phyloP scores from a whole-genome alignment of 768 basidiomycete species.

The Trametes gibbosa region DNA sequence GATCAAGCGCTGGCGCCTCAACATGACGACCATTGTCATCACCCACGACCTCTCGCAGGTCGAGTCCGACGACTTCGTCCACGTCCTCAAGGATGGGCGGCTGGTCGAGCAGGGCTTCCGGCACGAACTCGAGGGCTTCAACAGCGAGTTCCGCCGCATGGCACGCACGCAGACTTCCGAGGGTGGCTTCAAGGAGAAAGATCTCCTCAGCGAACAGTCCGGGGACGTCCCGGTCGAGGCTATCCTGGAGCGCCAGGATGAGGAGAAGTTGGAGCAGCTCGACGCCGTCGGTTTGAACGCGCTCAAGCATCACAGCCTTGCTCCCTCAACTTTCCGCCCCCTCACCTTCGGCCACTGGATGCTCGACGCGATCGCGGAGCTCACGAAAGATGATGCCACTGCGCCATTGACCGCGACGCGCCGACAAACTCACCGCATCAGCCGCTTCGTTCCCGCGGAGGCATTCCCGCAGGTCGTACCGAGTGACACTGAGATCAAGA shows the following conservation, averaged over 20 bases:
- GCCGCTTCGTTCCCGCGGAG: constrained; percentile 38
- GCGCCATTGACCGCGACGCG: constrained; percentile 25
- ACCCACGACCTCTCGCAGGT: constrained; percentile 95
- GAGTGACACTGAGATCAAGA: constrained; percentile 9
- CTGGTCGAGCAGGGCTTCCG: constrained; percentile 90
- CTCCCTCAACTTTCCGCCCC: constrained; percentile 44
- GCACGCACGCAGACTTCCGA: constrained; percentile 50
- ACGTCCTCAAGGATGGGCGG: constrained; percentile 78
- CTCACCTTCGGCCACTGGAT: constrained; percentile 78
- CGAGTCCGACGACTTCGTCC: constrained; percentile 74
- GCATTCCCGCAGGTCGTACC: constrained; percentile 25
- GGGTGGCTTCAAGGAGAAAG: constrained; percentile 48
- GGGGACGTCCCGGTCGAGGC: constrained; percentile 44
- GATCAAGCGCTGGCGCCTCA: constrained; percentile 62
- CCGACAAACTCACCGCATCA: constrained; percentile 27
- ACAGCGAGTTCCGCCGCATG: constrained; percentile 75
- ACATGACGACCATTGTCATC: constrained; percentile 89
- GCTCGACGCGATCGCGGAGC: constrained; percentile 73
- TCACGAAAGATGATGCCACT: constrained; percentile 40
- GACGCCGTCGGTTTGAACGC: constrained; percentile 24
- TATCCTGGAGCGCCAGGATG: constrained; percentile 45
- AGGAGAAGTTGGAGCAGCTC: constrained; percentile 33
- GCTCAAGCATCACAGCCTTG: constrained; percentile 42
- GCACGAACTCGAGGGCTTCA: constrained; percentile 61
- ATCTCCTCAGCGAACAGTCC: constrained; percentile 23